Base-by-base conservation (phyloP, 192 early-diverging fungal genomes). In the Gorgonomyces haynaldii region DNA sequence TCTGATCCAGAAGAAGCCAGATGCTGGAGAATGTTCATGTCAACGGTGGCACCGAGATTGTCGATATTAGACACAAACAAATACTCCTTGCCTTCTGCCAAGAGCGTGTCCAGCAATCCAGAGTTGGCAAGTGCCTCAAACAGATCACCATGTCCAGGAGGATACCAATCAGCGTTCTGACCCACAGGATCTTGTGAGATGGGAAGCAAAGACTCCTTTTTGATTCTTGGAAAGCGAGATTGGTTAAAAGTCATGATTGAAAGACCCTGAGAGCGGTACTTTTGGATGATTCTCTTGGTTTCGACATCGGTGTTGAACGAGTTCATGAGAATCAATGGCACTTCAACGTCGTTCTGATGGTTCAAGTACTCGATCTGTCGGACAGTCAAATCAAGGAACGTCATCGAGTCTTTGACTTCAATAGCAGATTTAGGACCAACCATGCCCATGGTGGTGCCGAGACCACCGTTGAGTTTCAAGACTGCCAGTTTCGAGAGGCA, bases 221-320 rank as follows among this genome's bases (percentile, higher is more conserved):
- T 78, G 57, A 96, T 81, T 52, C 96, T 81, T 41, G 92, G 96
- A 63, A 88, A 89, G 34, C 90, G 76, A 37, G 81, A 84, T 69
- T 98, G 96, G 76, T 98, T 98, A 67, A 98, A 98, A 10, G 93
- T 98, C 52, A 92, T 63, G 53, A 98, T 85, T 56, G 85, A 76
- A 40, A 96, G 75, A 52, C 90, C 83, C 66, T 98, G 92, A 28
- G 70, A 76, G 40, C 70, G 78, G 74, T 98, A 96, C 66, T 98
- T 98, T 81, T 96, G 96, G 55, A 96, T 88, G 65, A 98, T 92
- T 47, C 89, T 83, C 61, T 81, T 76, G 35, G 96, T 98, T 61
- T 98, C 96, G 12, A 85, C 83, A 63, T 98, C 93, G 3, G 96
- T 98, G 69, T 98, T 98, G 81, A 98, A 96, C n/a, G 96, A 98